Evolutionary conservation across 2,329 filamentous ascomycete genomes (phyloP), one percentile per base, ranked within the genome.

Genomic region (Claviceps sp.): DNA sequence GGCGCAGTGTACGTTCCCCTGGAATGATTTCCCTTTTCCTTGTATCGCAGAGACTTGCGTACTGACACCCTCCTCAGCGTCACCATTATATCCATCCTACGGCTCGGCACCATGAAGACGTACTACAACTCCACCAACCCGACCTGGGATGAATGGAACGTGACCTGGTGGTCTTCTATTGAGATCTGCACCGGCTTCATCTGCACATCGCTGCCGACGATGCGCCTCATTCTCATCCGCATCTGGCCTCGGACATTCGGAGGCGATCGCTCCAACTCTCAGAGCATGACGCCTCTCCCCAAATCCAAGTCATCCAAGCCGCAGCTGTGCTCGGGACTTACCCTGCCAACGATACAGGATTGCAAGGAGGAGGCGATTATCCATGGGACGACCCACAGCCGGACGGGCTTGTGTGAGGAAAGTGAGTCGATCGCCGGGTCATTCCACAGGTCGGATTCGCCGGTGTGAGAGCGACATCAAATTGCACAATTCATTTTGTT

Each of bases 11-110:
- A 42, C 36, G 51, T 47, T 22, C 29, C 11, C 5, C 22, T 14
- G 1, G 7, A 1, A 17, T 37, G 17, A 22, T 2, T 23, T 2
- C 16, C 9, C 2, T 22, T 9, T 5, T 22, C 8, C 14, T 16
- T 5, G 14, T 7, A 2, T 34, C 17, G 29, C 29, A 11, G 29
- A 34, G 29, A 34, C 29, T 34, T 34, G 29, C 29, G 9, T 11
- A 34, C 29, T 34, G 29, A 34, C 5, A 20, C 34, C 45, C 8
- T 47, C 16, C 11, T 17, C 45, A 52, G 51, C 6, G 26, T 50
- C 26, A 52, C 51, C 23, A 2, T 52, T n/a, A 38, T 52, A 16
- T 52, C 51, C 20, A 42, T 52, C 17, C 17, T 52, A 9, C 51
- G 51, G 17, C 36, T 52, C 37, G 37, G 43, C 34, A 38, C 47